phyloP scores from a whole-genome alignment of 805 yeast genomes.

The Starmerella lactis-condensi region DNA sequence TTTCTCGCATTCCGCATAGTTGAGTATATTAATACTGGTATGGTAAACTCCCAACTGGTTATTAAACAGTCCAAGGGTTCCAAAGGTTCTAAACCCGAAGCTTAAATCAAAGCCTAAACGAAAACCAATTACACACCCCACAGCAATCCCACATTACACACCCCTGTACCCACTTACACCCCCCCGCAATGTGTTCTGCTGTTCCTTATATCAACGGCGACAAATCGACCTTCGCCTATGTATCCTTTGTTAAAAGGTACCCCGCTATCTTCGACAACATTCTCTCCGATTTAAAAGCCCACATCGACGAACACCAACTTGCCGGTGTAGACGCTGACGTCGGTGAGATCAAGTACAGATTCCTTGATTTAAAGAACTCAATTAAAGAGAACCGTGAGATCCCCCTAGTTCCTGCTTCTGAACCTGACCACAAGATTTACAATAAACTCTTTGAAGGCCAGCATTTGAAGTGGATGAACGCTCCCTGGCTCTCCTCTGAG shows the following conservation, averaged over 20 bases:
- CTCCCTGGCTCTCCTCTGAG: slow-evolving; percentile 84
- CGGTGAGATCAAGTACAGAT: slow-evolving; percentile 25
- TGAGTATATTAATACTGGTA: no score
- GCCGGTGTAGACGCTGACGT: slow-evolving; percentile 30
- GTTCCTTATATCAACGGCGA: slow-evolving; percentile 29
- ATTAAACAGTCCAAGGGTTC: no score
- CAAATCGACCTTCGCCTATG: slow-evolving; percentile 58
- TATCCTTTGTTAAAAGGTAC: slow-evolving; percentile 72
- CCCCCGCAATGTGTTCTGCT: no score
- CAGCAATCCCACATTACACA: no score
- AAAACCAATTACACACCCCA: no score
- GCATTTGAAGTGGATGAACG: slow-evolving; percentile 46
- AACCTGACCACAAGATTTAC: slow-evolving; percentile 33
- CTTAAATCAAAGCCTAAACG: no score
- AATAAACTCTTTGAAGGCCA: slow-evolving; percentile 29
- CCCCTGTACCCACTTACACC: no score
- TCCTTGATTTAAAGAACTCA: slow-evolving; percentile 27
- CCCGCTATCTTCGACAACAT: slow-evolving; percentile 58
- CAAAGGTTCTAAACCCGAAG: no score
- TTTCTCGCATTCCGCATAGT: no score
- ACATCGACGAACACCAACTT: slow-evolving; percentile 18
- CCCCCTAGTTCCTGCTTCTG: slow-evolving; percentile 28
- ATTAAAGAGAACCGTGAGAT: slow-evolving; percentile 26
- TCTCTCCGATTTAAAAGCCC: slow-evolving; percentile 39
- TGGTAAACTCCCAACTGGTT: no score